Evolutionary conservation across 768 basidiomycete genomes (phyloP).

Genomic region (Cystofilobasidium capitatum): DNA sequence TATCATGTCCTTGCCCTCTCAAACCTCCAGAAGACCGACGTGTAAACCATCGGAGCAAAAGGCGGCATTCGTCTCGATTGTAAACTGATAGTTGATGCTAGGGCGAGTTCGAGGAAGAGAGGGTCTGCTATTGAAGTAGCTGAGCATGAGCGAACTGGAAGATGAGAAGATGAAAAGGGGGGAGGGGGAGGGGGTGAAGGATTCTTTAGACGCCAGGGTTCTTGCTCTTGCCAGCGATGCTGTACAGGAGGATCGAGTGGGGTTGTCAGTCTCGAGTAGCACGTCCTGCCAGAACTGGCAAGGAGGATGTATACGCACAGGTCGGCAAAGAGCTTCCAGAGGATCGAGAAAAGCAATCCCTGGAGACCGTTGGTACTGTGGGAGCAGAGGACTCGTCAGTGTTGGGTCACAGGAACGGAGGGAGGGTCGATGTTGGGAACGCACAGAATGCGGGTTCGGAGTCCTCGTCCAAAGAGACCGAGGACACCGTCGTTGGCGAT

Average conservation of each 20-base stretch:
- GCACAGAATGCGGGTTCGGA: slow-evolving; percentile 49
- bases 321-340: slow-evolving; percentile 86
- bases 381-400: not conserved
- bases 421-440: not conserved
- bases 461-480: slow-evolving; percentile 77
- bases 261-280: not conserved
- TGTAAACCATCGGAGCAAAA: too few species aligned
- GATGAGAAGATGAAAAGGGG: too few species aligned
- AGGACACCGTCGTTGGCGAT: slow-evolving; percentile 62
- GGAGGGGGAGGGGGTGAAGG: not conserved
- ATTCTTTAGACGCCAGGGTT: not conserved
- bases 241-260: not conserved
- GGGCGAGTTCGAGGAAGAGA: too few species aligned
- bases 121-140: too few species aligned
- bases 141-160: too few species aligned
- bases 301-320: not conserved
- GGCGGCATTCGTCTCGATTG: too few species aligned
- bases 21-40: too few species aligned
- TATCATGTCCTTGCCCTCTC: too few species aligned
- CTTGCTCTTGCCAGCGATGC: not conserved
- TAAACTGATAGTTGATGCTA: too few species aligned
- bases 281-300: not conserved
- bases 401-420: not conserved
- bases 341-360: slow-evolving; percentile 76
- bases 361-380: slow-evolving; percentile 70